These are phyloP conservation scores for Globisporangium radiosum DNA, from an alignment of 352 stramenopile species.

Conservation along the genomic window DNA sequence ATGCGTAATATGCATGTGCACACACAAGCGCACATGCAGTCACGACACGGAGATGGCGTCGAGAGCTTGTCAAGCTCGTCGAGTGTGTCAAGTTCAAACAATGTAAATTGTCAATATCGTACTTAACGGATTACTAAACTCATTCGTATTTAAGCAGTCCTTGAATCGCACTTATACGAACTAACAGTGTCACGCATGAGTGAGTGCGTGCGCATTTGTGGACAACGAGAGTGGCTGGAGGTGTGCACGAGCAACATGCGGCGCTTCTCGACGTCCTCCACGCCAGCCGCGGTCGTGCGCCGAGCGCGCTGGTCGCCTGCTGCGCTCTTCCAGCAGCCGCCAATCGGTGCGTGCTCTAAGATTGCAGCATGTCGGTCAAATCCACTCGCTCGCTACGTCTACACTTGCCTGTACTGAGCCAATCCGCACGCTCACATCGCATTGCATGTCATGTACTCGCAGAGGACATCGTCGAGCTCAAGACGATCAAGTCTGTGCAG, in stretches of 20 bases:
- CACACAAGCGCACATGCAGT: too few species aligned
- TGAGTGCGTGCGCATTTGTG: too few species aligned
- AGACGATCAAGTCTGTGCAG: slow-evolving; percentile 47
- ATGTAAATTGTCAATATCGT: too few species aligned
- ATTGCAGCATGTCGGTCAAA: too few species aligned
- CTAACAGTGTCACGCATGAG: background rate
- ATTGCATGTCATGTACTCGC: background rate
- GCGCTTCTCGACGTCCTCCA: slow-evolving; percentile 1
- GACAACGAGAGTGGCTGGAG: background rate
- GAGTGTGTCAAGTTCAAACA: too few species aligned
- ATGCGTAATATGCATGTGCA: too few species aligned
- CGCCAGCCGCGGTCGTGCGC: background rate
- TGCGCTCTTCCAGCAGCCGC: slow-evolving; percentile 26
- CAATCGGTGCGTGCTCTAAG: slow-evolving; percentile 21
- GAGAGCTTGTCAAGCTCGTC: too few species aligned
- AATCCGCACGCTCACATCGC: too few species aligned
- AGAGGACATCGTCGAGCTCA: slow-evolving; percentile 51
- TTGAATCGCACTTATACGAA: background rate
- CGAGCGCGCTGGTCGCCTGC: background rate
- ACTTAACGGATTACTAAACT: too few species aligned
- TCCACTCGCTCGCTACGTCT: background rate
- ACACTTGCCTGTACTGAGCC: background rate
- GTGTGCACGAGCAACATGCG: background rate
- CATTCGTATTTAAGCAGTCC: too few species aligned
- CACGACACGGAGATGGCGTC: too few species aligned